Conservation (phyloP, 768 basidiomycete genomes). For the Amanita jacksonii region DNA sequence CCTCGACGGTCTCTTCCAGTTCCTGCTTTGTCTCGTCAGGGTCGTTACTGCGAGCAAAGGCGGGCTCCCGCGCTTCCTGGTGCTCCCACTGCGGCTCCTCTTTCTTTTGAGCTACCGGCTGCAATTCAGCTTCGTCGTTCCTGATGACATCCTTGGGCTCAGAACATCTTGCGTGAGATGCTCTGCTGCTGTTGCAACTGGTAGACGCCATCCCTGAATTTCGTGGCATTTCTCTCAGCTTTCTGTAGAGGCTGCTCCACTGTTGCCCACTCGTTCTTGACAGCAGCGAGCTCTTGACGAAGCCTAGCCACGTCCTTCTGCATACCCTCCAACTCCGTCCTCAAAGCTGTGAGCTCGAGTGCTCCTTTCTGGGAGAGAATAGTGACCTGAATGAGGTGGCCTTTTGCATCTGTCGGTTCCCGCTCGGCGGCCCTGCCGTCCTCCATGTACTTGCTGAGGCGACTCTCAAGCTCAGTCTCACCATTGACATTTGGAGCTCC, state of each 20-base stretch:
- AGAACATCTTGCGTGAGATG: not conserved
- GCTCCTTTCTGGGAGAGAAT: slow-evolving; percentile 3
- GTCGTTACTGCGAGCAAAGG: too few species aligned
- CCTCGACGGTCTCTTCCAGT: too few species aligned
- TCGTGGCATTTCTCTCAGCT: not conserved
- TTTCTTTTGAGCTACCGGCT: not conserved
- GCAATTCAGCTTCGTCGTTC: not conserved
- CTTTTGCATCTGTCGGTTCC: slow-evolving; percentile 3
- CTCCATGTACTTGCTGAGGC: slow-evolving; percentile 3
- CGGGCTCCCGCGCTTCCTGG: too few species aligned
- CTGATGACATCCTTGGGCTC: slow-evolving; percentile 1
- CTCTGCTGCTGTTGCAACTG: not conserved
- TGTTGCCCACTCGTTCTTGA: not conserved
- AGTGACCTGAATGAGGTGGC: slow-evolving; percentile 3
- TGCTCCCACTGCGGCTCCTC: not conserved
- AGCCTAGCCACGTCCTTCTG: slow-evolving; percentile 4
- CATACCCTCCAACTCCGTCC: slow-evolving; percentile 3
- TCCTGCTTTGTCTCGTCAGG: too few species aligned
- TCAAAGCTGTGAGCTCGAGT: not conserved
- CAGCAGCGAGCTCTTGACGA: slow-evolving; percentile 1
- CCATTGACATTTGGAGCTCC: slow-evolving; percentile 2
- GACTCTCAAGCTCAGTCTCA: slow-evolving; percentile 4
- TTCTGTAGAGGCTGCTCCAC: slow-evolving; percentile 2
- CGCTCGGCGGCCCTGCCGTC: not conserved
- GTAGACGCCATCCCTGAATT: not conserved